Evolutionary conservation across 75 land plant species (phyloP).

Genomic region (Gnetum montanum): DNA sequence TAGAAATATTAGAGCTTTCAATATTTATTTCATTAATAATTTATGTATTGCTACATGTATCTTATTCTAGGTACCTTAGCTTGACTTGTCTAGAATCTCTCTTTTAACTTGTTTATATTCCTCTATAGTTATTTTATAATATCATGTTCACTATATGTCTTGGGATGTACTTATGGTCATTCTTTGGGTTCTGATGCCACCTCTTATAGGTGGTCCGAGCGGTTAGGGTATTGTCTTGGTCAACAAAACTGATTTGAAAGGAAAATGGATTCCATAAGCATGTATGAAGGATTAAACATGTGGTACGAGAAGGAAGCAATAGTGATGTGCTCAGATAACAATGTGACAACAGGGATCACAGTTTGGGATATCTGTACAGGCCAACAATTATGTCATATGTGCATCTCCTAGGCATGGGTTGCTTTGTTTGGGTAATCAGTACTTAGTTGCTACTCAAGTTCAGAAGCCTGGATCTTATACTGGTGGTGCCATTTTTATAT

Average conservation of each 20-base stretch:
- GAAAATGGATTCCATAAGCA: not conserved
- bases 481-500: constrained; percentile 57
- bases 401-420: constrained; percentile 56
- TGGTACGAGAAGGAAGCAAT: constrained; percentile 11
- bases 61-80: no score
- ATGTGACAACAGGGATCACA: constrained; percentile 19
- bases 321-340: constrained; percentile 28
- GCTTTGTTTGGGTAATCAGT: constrained; percentile 28
- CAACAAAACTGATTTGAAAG: not conserved
- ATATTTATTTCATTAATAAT: no score
- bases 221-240: no score
- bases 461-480: constrained; percentile 40
- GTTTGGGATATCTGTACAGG: constrained; percentile 19
- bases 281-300: not conserved
- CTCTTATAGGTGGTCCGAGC: no score
- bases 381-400: constrained; percentile 26
- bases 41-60: no score
- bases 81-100: no score
- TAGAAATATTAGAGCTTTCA: no score
- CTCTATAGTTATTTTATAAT: no score
- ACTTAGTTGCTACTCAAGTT: constrained; percentile 46
- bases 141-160: no score
- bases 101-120: no score
- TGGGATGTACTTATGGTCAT: no score
- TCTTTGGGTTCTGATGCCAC: no score